Conservation (phyloP, 2,329 filamentous ascomycete genomes). For the Aspergillus brasiliensis region DNA sequence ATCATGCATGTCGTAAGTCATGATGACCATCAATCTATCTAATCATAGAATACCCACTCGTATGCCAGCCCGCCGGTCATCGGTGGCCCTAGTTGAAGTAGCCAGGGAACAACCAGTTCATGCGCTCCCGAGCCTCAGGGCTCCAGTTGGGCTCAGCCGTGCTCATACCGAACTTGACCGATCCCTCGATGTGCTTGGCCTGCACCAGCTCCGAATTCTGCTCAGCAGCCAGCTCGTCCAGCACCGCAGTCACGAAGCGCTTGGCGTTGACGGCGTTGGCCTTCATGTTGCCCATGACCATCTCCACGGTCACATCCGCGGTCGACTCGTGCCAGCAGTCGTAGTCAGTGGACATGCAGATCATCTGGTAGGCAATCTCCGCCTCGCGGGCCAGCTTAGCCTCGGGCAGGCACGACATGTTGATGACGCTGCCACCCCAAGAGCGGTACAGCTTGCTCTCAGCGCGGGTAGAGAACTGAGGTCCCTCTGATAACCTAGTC, state of each 20-base stretch:
- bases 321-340: constrained; percentile 91
- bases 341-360: constrained; percentile 99
- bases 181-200: constrained; percentile 79
- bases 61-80: background rate
- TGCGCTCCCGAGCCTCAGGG: constrained; percentile 73
- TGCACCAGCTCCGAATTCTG: constrained; percentile 74
- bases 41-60: background rate
- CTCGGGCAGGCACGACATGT: constrained; percentile 96
- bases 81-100: constrained; percentile 58
- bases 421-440: constrained; percentile 94
- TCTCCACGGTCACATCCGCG: constrained; percentile 85
- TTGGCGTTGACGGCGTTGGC: constrained; percentile 88
- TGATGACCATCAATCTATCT: background rate
- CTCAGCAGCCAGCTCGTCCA: constrained; percentile 79
- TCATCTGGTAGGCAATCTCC: constrained; percentile 96
- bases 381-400: constrained; percentile 95
- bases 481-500: constrained; percentile 68
- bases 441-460: constrained; percentile 93
- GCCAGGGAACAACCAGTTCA: constrained; percentile 85
- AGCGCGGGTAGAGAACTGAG: constrained; percentile 93
- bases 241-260: constrained; percentile 78
- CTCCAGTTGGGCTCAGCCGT: constrained; percentile 76
- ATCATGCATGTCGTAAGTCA: background rate
- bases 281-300: constrained; percentile 97
- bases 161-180: constrained; percentile 78